phyloP scores from a whole-genome alignment of 768 basidiomycete genomes.

The Hygrophorus russula region DNA sequence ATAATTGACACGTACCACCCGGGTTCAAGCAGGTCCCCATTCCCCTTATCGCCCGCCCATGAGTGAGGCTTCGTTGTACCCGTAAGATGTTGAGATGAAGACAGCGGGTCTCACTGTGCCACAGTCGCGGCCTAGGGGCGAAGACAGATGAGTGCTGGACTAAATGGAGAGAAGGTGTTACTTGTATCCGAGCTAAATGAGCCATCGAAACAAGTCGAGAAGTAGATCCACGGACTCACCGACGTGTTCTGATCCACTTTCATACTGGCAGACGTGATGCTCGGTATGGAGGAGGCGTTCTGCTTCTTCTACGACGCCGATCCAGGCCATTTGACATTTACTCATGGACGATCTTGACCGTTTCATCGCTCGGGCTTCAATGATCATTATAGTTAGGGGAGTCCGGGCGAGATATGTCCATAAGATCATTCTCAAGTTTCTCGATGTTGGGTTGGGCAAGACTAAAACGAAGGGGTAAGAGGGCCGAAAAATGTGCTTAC shows the following conservation, averaged over 20 bases:
- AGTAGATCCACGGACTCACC: conserved; percentile 17
- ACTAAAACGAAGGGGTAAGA: conserved; percentile 39
- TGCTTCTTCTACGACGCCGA: conserved; percentile 28
- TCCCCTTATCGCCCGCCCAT: conserved; percentile 49
- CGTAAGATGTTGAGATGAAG: conserved; percentile 31
- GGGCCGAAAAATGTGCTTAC: conserved; percentile 20
- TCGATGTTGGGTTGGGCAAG: conserved; percentile 36
- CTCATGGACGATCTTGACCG: conserved; percentile 26
- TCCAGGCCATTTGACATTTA: conserved; percentile 32
- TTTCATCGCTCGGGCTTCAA: conserved; percentile 29
- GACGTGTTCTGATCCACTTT: conserved; percentile 24
- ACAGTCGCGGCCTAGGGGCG: conserved; percentile 20
- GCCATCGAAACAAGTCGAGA: background rate
- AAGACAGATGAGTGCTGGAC: background rate
- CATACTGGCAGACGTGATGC: conserved; percentile 31
- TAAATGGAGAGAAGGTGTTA: background rate
- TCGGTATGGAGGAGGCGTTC: conserved; percentile 30
- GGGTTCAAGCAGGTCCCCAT: conserved; percentile 30
- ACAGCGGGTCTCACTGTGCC: conserved; percentile 30
- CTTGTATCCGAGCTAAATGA: conserved; percentile 12
- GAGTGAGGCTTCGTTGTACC: conserved; percentile 33
- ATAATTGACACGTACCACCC: conserved; percentile 20
- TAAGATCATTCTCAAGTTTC: conserved; percentile 31
- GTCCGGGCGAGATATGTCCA: conserved; percentile 38
- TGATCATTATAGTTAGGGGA: conserved; percentile 41